Evolutionary conservation across 257 asterid species (phyloP).

Genomic region (Avicennia marina): DNA sequence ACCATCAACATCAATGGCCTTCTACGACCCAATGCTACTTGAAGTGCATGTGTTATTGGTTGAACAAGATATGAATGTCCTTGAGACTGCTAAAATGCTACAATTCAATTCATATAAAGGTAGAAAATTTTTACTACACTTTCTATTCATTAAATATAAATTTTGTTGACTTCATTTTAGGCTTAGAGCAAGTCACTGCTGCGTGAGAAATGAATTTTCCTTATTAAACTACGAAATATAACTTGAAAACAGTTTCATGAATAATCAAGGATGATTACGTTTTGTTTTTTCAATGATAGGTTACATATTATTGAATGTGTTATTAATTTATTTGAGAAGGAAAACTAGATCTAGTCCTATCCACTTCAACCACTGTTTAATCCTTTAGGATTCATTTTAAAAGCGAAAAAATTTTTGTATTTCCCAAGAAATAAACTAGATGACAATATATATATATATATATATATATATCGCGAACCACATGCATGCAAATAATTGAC

Average conservation of each 20-base stretch:
- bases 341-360: neutral
- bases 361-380: neutral
- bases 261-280: neutral
- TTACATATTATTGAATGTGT: neutral
- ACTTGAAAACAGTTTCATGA: neutral
- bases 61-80: conserved; percentile 10
- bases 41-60: conserved; percentile 28
- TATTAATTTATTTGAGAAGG: neutral
- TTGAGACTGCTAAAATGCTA: conserved; percentile 19
- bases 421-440: too few relatives aligned
- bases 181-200: neutral
- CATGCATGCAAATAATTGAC: neutral
- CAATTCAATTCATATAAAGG: conserved; percentile 25
- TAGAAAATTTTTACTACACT: neutral
- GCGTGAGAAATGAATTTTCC: neutral
- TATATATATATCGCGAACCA: neutral
- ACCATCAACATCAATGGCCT: conserved; percentile 17
- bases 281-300: neutral
- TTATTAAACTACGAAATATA: too few relatives aligned
- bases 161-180: neutral
- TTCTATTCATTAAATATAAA: neutral
- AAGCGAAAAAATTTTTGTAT: neutral
- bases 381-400: neutral
- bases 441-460: too few relatives aligned
- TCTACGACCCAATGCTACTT: conserved; percentile 17